phyloP scores from a whole-genome alignment of 257 asterid species.

The Linaria vulgaris region DNA sequence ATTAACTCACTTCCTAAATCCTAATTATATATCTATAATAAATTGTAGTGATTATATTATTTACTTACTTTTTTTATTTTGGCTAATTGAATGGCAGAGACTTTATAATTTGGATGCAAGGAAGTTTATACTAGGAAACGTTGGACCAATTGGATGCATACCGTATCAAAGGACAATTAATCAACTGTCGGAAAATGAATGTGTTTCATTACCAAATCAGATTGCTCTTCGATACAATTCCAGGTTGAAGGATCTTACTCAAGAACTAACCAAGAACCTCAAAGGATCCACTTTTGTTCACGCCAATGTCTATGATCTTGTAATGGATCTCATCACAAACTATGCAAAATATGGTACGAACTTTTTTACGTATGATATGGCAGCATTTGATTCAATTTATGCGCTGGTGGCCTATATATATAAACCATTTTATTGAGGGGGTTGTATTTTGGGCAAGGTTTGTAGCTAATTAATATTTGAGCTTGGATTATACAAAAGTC shows the following conservation, averaged over 20 bases:
- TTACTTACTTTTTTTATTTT: too few species aligned
- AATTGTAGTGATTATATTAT: too few species aligned
- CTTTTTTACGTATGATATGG: too few species aligned
- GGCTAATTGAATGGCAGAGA: too few species aligned
- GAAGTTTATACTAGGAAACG: constrained; percentile 78
- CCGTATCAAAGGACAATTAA: constrained; percentile 88
- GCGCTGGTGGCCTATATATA: too few species aligned
- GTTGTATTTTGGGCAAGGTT: too few species aligned
- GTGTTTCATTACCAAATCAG: constrained; percentile 74
- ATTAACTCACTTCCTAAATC: too few species aligned
- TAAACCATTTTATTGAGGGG: too few species aligned
- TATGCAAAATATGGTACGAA: constrained; percentile 61
- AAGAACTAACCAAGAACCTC: constrained; percentile 55
- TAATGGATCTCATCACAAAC: constrained; percentile 84
- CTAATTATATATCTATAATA: too few species aligned
- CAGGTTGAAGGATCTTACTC: constrained; percentile 60
- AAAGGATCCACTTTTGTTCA: constrained; percentile 69
- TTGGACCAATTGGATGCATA: constrained; percentile 95
- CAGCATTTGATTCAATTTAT: too few species aligned
- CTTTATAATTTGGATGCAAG: constrained; percentile 74
- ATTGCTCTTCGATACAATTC: constrained; percentile 76
- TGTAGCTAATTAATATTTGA: too few species aligned
- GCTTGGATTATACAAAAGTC: too few species aligned
- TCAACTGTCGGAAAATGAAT: constrained; percentile 53
- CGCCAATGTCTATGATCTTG: constrained; percentile 83